Evolutionary conservation across 2,329 filamentous ascomycete genomes (phyloP), one percentile per base, ranked within the genome.

Genomic region (Xylariaceae sp.): DNA sequence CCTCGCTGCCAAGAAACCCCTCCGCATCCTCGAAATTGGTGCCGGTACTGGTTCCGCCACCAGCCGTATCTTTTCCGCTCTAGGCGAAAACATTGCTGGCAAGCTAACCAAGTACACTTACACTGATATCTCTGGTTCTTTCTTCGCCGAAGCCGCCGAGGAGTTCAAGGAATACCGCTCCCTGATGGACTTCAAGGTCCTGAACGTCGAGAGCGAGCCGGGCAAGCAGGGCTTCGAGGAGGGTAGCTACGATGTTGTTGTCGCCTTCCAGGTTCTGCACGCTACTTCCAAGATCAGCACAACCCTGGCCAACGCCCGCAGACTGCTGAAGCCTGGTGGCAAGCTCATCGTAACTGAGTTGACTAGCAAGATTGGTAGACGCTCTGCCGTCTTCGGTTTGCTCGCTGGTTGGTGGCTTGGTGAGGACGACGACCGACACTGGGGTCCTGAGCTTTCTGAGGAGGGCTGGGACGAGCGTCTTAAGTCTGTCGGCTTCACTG

Each of bases 1-100:
- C 34, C 61, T 70, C 2, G 62, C 66, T 19, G 56, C 70, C 21
- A 73, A 73, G 59, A 68, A 66, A 4, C 67, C 68, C 9, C 65
- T 75, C 29, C 68, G 69, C 14, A 72, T 80, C 29, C 62, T 81
- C 6, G 67, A 70, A 19, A 68, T 77, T 11, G 77, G 78, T 53
- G 77, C 75, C 8, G 78, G 78, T 12, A 79, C 75, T 2, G 78
- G 77, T 23, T 73, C 71, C 8, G 70, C 76, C 1, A 80, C 79
- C 0, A 68, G 70, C 21, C 51, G 53, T 3, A 69, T 81, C n/a
- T 64, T 81, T 8, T 61, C 68, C 2, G 54, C 59, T 2, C 63
- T 79, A 4, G 71, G 69, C 3, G 40, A 65, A 21, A 49, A 66
- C 31, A 50, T 66, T 34, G 54, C 65, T 16, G 66, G 68, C 17